These are phyloP conservation scores for Rutstroemia sp. DNA, from an alignment of 2,329 filamentous ascomycete genomes.

Conservation along the genomic window DNA sequence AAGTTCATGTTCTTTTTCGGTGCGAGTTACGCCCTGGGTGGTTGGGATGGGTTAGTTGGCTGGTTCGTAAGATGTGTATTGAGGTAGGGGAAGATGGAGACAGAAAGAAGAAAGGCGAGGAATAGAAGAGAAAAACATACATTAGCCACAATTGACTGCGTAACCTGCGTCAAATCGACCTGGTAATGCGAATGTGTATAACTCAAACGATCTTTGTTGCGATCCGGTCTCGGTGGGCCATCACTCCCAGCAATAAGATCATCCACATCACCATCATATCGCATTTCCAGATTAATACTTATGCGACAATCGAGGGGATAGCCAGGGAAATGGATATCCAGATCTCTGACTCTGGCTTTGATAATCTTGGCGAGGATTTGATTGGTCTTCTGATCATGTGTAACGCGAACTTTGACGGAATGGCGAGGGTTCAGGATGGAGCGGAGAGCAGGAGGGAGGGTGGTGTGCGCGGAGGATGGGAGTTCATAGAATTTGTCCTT, in stretches of 20 bases:
- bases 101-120: conserved; percentile 4
- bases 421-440: conserved; percentile 52
- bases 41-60: too few species aligned
- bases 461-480: conserved; percentile 47
- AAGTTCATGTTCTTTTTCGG: conserved; percentile 68
- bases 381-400: conserved; percentile 64
- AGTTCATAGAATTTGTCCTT: conserved; percentile 79
- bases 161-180: conserved; percentile 89
- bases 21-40: conserved; percentile 19
- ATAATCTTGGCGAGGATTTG: conserved; percentile 75
- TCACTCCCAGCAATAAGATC: conserved; percentile 39
- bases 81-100: background rate
- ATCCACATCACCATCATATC: conserved; percentile 63
- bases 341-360: conserved; percentile 79
- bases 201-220: conserved; percentile 84
- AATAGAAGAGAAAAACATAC: conserved; percentile 19
- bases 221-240: conserved; percentile 41
- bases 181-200: conserved; percentile 85
- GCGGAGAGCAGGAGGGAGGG: conserved; percentile 57
- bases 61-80: too few species aligned
- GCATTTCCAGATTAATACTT: conserved; percentile 91
- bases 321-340: conserved; percentile 77
- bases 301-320: conserved; percentile 83
- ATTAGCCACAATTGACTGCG: conserved; percentile 56
- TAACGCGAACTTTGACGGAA: conserved; percentile 61